phyloP scores from a whole-genome alignment of 2,329 filamentous ascomycete genomes.

The Drechslerella stenobrocha region DNA sequence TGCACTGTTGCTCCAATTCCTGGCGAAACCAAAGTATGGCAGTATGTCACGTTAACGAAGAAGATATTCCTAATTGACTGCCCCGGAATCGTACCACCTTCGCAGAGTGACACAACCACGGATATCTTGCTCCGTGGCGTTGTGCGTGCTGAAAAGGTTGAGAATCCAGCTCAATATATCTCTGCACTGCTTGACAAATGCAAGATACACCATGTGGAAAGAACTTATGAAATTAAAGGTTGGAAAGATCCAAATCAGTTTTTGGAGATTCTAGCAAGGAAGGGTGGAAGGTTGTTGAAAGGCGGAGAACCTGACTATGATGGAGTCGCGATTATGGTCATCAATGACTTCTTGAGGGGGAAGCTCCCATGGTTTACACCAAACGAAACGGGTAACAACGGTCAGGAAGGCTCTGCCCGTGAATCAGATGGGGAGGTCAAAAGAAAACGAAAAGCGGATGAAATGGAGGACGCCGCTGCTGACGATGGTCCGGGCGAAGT shows the following conservation, averaged over 20 bases:
- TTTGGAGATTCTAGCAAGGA: slow-evolving; percentile 81
- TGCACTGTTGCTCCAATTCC: slow-evolving; percentile 92
- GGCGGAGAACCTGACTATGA: slow-evolving; percentile 95
- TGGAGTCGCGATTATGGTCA: slow-evolving; percentile 91
- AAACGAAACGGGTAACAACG: slow-evolving; percentile 57
- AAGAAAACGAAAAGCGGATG: slow-evolving; percentile 68
- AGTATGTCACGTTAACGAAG: slow-evolving; percentile 95
- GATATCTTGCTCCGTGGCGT: slow-evolving; percentile 89
- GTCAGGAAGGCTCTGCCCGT: slow-evolving; percentile 71
- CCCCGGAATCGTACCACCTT: slow-evolving; percentile 92
- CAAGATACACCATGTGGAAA: slow-evolving; percentile 83
- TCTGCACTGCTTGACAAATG: slow-evolving; percentile 76
- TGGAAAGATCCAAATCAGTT: slow-evolving; percentile 79
- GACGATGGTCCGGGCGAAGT: slow-evolving; percentile 58
- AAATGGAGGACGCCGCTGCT: slow-evolving; percentile 56
- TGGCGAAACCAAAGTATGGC: slow-evolving; percentile 97
- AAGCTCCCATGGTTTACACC: slow-evolving; percentile 82
- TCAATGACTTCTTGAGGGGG: slow-evolving; percentile 93
- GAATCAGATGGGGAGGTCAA: slow-evolving; percentile 79
- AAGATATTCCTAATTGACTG: slow-evolving; percentile 94
- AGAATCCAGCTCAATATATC: slow-evolving; percentile 95
- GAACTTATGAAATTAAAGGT: slow-evolving; percentile 85
- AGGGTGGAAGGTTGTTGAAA: slow-evolving; percentile 80
- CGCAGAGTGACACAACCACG: slow-evolving; percentile 76
- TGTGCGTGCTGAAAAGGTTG: slow-evolving; percentile 91